These are phyloP conservation scores for Lolium rigidum DNA, from an alignment of 176 grass and related monocot species.

Conservation along the genomic window DNA sequence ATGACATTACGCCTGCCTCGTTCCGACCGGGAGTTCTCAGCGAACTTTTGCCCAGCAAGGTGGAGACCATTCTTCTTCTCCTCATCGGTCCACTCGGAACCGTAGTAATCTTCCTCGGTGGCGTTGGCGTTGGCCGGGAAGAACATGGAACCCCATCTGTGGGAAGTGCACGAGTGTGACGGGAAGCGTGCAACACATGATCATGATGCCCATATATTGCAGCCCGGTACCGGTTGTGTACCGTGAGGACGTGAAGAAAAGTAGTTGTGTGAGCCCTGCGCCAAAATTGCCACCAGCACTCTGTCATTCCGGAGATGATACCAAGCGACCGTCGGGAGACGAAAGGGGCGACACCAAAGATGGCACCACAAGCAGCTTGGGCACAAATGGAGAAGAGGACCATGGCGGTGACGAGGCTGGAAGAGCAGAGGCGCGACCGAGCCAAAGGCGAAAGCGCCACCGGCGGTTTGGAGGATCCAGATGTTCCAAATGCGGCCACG, in stretches of 20 bases:
- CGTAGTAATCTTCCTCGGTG: not conserved
- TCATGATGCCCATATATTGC: conserved; percentile 14
- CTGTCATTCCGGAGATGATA: not conserved
- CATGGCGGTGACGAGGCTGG: conserved; percentile 70
- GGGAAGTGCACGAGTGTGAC: not conserved
- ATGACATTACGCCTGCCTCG: not conserved
- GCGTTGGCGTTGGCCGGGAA: not conserved
- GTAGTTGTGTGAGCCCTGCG: not conserved
- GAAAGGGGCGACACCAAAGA: conserved; percentile 84
- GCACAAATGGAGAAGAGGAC: conserved; percentile 86
- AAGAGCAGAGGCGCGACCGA: conserved; percentile 33
- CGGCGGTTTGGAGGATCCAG: conserved; percentile 90
- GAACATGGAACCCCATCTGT: not conserved
- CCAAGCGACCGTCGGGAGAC: conserved; percentile 48
- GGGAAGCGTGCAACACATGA: not conserved
- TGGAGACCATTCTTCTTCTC: not conserved
- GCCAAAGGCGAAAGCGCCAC: conserved; percentile 50
- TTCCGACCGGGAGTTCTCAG: not conserved
- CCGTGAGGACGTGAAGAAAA: not conserved
- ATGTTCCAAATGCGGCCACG: conserved; percentile 87
- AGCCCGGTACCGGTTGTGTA: not conserved
- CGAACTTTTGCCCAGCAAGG: not conserved
- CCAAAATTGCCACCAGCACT: not conserved
- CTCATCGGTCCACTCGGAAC: not conserved
- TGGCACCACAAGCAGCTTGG: conserved; percentile 80